Conservation (phyloP, 140 eudicot genomes). For the Senecio squalidus region DNA sequence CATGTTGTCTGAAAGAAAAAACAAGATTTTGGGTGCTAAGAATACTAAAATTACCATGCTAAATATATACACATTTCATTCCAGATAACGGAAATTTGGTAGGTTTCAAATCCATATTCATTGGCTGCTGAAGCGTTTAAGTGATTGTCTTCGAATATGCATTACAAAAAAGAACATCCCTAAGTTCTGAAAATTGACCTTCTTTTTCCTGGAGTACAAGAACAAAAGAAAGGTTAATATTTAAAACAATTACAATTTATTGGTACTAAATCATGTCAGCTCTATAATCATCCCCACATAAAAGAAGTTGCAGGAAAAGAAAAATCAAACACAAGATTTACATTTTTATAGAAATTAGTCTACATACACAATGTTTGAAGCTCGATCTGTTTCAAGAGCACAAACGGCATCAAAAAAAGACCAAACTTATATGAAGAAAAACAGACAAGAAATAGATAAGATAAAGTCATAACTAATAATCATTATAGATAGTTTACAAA, state of each 20-base stretch:
- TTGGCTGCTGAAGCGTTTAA: constrained; percentile 13
- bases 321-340: background rate
- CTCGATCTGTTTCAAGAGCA: background rate
- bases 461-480: background rate
- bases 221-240: background rate
- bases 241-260: background rate
- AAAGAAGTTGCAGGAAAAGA: background rate
- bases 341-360: too few species aligned
- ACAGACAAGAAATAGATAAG: background rate
- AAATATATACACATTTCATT: constrained; percentile 25
- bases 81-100: constrained; percentile 11
- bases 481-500: too few species aligned
- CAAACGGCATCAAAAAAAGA: background rate
- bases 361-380: background rate
- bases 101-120: constrained; percentile 10
- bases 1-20: constrained; percentile 10
- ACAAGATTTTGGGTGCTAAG: constrained; percentile 3
- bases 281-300: background rate
- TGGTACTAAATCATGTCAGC: background rate
- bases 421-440: background rate
- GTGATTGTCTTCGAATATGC: background rate
- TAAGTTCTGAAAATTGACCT: background rate
- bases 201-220: constrained; percentile 11
- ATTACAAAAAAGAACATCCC: background rate
- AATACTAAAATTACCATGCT: constrained; percentile 17